These are phyloP conservation scores for Cutaneotrichosporon cyanovorans DNA, from an alignment of 1,284 basidiomycete species.

Conservation along the genomic window DNA sequence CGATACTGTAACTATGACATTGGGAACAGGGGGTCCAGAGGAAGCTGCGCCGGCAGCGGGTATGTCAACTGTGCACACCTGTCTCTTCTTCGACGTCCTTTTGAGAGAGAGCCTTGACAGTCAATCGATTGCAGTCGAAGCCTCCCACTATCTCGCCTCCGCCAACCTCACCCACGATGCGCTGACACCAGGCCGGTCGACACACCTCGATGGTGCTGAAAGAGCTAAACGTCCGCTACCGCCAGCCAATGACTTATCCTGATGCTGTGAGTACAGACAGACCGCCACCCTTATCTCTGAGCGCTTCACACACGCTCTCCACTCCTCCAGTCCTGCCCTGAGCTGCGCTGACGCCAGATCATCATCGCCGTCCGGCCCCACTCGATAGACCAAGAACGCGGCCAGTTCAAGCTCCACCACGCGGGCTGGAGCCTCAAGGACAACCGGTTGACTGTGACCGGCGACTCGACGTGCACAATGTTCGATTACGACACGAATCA, in stretches of 20 bases:
- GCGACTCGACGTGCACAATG: constrained; percentile 33
- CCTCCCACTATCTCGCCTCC: background rate
- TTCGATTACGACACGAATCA: constrained; percentile 38
- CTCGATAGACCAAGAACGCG: constrained; percentile 28
- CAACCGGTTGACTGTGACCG: constrained; percentile 30
- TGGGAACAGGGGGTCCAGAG: no score
- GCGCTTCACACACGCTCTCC: background rate
- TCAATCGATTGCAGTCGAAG: no score
- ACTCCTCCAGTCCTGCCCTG: background rate
- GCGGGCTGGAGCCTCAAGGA: constrained; percentile 36
- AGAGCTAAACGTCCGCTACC: constrained; percentile 19
- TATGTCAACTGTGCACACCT: no score
- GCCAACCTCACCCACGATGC: background rate
- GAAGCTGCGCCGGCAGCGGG: no score
- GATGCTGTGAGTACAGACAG: constrained; percentile 36
- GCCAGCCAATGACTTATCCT: constrained; percentile 41
- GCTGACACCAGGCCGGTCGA: constrained; percentile 25
- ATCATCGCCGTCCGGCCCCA: constrained; percentile 32
- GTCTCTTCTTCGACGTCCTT: no score
- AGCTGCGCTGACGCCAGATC: constrained; percentile 23
- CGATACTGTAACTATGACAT: no score
- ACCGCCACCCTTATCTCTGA: no score
- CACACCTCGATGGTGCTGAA: constrained; percentile 37
- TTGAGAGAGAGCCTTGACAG: no score
- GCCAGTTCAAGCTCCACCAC: constrained; percentile 29